Base-by-base conservation (phyloP, 169 alveolate species). In the Cystoisospora suis region DNA sequence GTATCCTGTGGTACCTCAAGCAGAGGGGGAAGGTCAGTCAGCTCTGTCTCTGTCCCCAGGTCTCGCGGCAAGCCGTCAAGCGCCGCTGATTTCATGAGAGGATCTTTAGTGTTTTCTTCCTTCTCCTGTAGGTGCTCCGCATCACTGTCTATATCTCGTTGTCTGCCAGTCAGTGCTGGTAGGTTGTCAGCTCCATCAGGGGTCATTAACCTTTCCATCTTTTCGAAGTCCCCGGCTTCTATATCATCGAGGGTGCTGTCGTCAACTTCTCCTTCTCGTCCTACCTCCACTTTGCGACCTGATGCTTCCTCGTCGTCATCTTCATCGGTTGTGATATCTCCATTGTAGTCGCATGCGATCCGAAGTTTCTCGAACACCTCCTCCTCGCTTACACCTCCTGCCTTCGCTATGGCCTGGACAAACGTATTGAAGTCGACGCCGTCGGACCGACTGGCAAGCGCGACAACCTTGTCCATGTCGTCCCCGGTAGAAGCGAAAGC, bases 281-380 rank as follows among this genome's bases (percentile, higher is more conserved):
- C 45, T 32, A n/a, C n/a, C 1, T 34, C 42, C 38, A 7, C 32
- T 29, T 72, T 2, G 38, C 32, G 27, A 17, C 27, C 83, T 27
- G 1, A n/a, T 72, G 1, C 83, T 3, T 32, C 42, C 45, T 36
- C 80, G 80, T 69, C 80, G 42, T 2, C 40, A 1, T 34, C 53
- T 40, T 34, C 53, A 5, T 40, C 83, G 34, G 36, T 38, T 17
- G 23, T 34, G 3, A 3, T 9, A 9, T 72, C 56, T 40, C 53
- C 83, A 38, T 72, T 72, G 83, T 72, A 72, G 56, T 72, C 83
- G 83, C 83, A 72, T 5, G 83, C 83, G 2, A 72, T 5, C 3
- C 40, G 1, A n/a, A 72, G 32, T 17, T 72, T 72, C 27, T 72
- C 83, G 3, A 72, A 17, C 9, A 72, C 83, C 34, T 72, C 83